These are phyloP conservation scores for Daldinia loculata DNA, from an alignment of 495 filamentous ascomycete genomes.

Conservation along the genomic window DNA sequence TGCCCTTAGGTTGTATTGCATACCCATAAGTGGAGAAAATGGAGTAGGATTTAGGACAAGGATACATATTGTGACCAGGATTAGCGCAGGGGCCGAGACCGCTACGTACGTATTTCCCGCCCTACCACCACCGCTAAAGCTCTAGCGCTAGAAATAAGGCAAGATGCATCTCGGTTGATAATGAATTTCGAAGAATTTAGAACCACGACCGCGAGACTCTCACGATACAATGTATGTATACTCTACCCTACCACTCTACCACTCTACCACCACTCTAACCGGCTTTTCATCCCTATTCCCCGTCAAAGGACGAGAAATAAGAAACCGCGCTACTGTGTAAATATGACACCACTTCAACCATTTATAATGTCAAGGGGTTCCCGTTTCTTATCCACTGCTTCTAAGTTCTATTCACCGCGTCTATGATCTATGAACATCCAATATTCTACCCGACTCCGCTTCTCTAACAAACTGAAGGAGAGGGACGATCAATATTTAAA, in stretches of 20 bases:
- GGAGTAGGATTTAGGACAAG: not conserved
- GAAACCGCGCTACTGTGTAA: constrained; percentile 22
- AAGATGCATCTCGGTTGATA: constrained; percentile 17
- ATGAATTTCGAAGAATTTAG: constrained; percentile 10
- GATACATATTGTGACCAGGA: not conserved
- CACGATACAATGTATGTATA: not conserved
- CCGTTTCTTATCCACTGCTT: not conserved
- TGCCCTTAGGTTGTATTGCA: not conserved
- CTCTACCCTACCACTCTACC: not conserved
- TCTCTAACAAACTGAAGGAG: not conserved
- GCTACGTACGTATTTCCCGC: constrained; percentile 4
- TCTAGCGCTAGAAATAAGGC: not conserved
- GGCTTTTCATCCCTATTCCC: constrained; percentile 21
- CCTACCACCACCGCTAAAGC: not conserved
- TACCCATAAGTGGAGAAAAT: not conserved
- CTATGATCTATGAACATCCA: not conserved
- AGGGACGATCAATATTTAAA: not conserved
- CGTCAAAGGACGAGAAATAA: constrained; percentile 20
- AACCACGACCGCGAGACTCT: not conserved
- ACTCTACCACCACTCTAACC: not conserved
- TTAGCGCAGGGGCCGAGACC: constrained; percentile 36
- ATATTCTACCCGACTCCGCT: not conserved
- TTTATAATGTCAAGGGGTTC: constrained; percentile 10
- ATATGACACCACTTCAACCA: constrained; percentile 23
- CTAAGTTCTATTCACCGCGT: not conserved